Evolutionary conservation across 352 stramenopile genomes (phyloP).

Genomic region (Aphanomyces euteiches): DNA sequence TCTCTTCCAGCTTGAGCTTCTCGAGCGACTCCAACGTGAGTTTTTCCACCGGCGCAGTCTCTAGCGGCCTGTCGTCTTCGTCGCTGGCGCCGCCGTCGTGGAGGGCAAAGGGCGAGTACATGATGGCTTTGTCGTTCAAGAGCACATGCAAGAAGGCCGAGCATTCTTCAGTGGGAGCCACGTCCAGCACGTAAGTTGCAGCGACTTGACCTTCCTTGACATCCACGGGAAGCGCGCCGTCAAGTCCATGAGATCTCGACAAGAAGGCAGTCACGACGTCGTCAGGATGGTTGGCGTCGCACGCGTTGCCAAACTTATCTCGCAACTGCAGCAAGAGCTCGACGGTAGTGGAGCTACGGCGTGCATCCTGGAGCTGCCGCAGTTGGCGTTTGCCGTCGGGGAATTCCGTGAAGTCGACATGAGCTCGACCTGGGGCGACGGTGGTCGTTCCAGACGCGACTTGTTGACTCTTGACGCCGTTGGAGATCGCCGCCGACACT

Average conservation of each 20-base stretch:
- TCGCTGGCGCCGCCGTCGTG: not conserved
- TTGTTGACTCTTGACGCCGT: not conserved
- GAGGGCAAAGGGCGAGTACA: slow-evolving; percentile 19
- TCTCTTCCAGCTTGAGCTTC: not conserved
- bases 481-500: not conserved
- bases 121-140: slow-evolving; percentile 9
- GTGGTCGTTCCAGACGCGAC: not conserved
- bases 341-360: too few relatives aligned
- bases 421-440: not conserved
- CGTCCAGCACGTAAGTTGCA: not conserved
- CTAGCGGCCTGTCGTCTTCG: not conserved
- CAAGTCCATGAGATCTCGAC: not conserved
- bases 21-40: not conserved
- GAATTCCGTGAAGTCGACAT: slow-evolving; percentile 8
- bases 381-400: not conserved
- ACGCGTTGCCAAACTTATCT: slow-evolving; percentile 8
- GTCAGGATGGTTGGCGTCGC: not conserved
- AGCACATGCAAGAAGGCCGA: not conserved
- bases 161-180: not conserved
- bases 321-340: not conserved
- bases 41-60: too few relatives aligned
- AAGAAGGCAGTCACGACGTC: slow-evolving; percentile 6
- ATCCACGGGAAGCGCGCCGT: not conserved
- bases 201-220: not conserved
- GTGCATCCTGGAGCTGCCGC: not conserved